Conservation (phyloP, 306 rosid species). For the Prunus armeniaca region DNA sequence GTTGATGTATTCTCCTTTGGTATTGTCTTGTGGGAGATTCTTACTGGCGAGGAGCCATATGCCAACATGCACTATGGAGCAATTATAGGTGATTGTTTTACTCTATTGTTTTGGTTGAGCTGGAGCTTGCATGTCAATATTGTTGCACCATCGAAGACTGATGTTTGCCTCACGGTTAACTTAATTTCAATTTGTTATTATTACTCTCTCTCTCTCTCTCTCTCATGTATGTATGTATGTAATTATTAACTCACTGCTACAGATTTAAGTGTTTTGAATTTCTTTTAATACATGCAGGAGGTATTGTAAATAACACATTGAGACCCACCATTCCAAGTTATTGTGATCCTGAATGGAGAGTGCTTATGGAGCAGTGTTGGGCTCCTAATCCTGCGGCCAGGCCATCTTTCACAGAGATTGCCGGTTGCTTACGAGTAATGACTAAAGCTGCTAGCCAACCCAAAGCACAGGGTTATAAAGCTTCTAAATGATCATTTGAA, state of each 20-base stretch:
- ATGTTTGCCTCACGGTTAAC: background rate
- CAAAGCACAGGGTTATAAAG: constrained; percentile 71
- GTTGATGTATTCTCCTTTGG: constrained; percentile 96
- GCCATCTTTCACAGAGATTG: constrained; percentile 89
- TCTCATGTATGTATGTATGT: too few species aligned
- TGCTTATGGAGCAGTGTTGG: constrained; percentile 97
- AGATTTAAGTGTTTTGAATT: background rate
- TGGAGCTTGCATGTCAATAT: background rate
- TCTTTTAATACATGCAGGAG: constrained; percentile 50
- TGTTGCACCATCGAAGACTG: background rate
- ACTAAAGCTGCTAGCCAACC: constrained; percentile 64
- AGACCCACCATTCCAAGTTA: constrained; percentile 82
- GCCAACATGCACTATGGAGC: constrained; percentile 99
- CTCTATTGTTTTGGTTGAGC: background rate
- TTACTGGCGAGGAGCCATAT: constrained; percentile 94
- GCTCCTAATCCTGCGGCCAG: constrained; percentile 86
- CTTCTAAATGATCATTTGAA: constrained; percentile 48
- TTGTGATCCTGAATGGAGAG: constrained; percentile 83
- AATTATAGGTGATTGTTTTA: constrained; percentile 57
- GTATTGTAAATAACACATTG: constrained; percentile 86
- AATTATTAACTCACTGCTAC: too few species aligned
- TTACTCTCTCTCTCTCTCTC: too few species aligned
- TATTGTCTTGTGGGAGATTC: constrained; percentile 91
- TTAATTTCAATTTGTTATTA: too few species aligned
- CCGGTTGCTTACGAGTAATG: constrained; percentile 73